Evolutionary conservation across 306 rosid species (phyloP), one percentile per base, ranked within the genome.

Genomic region (Quercus rubra): DNA sequence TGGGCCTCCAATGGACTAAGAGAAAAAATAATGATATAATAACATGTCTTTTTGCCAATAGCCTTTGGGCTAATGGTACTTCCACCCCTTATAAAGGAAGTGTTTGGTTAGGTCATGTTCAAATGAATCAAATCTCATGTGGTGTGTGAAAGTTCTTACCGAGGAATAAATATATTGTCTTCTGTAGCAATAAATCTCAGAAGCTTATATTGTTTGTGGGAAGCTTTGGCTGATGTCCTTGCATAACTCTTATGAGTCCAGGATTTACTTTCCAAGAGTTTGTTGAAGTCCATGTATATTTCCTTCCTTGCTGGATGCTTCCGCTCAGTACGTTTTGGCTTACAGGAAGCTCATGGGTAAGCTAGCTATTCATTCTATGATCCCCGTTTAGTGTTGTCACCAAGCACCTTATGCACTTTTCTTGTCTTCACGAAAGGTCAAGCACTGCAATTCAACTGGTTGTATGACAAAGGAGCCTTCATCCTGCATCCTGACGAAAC

Each of bases 271-370:
- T 86, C 99, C 25, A 88, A 86, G 86, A 80, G 88, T 82, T 89
- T 90, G 71, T 85, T 90, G 84, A 73, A 91, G 84, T 90, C 94
- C 78, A 93, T 95, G 93, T 95, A 92, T 88, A 92, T 87, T 74
- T 91, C 97, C 79, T 95, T 92, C 84, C 99, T 95, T 70, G 97
- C 96, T 25, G 98, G 98, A 87, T 92, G 99, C 87, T 89, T 92
- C 85, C 98, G 98, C 51, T 95, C 98, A 6, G 91, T 91, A 18
- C 97, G 97, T 43, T 95, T 95, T 55, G 99, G 99, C 74, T 89
- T 95, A 78, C 78, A 87, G 79, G 97, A 90, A 85, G 99, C 98
- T 91, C 99, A 95, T 76, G 99, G 99, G 98, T 92, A 78, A 80
- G 88, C 82, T 78, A 51, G 74, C 79, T 82, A 54, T 84, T 13